phyloP scores from a whole-genome alignment of 2,329 filamentous ascomycete genomes.

The Didymella pomorum region DNA sequence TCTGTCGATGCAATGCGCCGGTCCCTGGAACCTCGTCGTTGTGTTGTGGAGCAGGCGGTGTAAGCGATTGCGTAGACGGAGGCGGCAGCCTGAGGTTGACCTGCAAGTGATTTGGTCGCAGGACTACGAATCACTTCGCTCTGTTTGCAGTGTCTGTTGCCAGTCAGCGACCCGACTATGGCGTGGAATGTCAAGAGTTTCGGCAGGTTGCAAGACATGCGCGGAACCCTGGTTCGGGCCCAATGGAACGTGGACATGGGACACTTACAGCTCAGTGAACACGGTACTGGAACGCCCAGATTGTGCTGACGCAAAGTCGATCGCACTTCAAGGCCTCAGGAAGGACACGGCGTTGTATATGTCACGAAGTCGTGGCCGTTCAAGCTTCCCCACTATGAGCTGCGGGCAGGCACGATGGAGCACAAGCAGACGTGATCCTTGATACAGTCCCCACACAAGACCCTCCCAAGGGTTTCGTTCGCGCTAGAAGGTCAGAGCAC shows the following conservation, averaged over 20 bases:
- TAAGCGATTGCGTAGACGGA: neutral
- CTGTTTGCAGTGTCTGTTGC: constrained; percentile 8
- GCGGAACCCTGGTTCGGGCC: constrained; percentile 29
- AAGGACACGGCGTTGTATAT: constrained; percentile 2
- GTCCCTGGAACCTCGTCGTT: constrained; percentile 8
- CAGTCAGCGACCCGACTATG: constrained; percentile 25
- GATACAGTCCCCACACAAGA: constrained; percentile 19
- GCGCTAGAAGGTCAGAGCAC: constrained; percentile 28
- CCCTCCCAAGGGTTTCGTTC: constrained; percentile 22
- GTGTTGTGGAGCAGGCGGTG: neutral
- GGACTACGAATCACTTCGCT: constrained; percentile 2
- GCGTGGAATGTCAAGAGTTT: constrained; percentile 24
- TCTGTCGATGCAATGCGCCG: constrained; percentile 21
- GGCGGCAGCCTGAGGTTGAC: neutral
- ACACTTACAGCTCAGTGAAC: constrained; percentile 28
- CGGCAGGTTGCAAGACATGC: constrained; percentile 22
- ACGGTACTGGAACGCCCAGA: constrained; percentile 12
- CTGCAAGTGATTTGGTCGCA: constrained; percentile 7
- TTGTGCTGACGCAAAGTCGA: constrained; percentile 4
- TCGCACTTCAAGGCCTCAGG: neutral
- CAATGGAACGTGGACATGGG: constrained; percentile 17
- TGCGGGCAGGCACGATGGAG: constrained; percentile 23
- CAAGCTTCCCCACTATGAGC: constrained; percentile 17
- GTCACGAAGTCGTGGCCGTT: constrained; percentile 13
- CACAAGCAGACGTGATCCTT: constrained; percentile 22